Percentiles rank a stretch among this genome's conserved stretches.
Evolutionary conservation across 2,329 filamentous ascomycete genomes (phyloP).

Genomic region (Arthrobotrys conoides): DNA sequence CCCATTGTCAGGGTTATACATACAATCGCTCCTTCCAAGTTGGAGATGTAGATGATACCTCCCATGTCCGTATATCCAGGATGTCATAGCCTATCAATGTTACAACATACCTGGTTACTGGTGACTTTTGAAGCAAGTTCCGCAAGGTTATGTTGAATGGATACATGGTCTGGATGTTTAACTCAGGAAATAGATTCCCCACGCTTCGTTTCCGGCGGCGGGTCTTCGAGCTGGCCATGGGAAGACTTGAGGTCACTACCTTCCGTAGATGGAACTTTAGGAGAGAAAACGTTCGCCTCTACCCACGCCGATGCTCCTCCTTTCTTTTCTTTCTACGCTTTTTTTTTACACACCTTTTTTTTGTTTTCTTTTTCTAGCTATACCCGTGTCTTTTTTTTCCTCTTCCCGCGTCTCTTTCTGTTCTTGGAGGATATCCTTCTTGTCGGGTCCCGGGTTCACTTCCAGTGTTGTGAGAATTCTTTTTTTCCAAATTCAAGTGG

Average conservation of each 20-base stretch:
- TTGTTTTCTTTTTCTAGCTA: conserved; percentile 38
- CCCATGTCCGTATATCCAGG: conserved; percentile 16
- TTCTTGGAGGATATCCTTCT: conserved; percentile 51
- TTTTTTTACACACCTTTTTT: no score
- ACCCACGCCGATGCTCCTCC: conserved; percentile 22
- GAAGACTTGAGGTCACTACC: conserved; percentile 34
- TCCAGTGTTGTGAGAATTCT: conserved; percentile 62
- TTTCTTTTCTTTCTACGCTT: conserved; percentile 15
- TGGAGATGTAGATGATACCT: conserved; percentile 44
- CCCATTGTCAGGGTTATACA: conserved; percentile 30
- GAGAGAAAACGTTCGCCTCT: conserved; percentile 56
- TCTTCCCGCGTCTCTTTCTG: conserved; percentile 53
- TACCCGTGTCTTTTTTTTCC: conserved; percentile 41
- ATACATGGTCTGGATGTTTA: conserved; percentile 10
- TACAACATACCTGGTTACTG: conserved; percentile 38
- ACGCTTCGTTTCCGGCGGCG: neutral
- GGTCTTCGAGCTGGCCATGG: conserved; percentile 8
- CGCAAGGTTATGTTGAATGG: no score
- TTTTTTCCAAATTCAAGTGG: conserved; percentile 61
- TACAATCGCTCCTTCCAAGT: conserved; percentile 43
- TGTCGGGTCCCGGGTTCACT: conserved; percentile 62
- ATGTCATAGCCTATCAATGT: conserved; percentile 32
- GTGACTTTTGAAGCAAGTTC: conserved; percentile 39
- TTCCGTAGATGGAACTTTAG: conserved; percentile 56
- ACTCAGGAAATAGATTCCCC: conserved; percentile 26